A percentile compares a stretch with the other conserved stretches of the same genome.
These are phyloP conservation scores for Pythium guiyangense DNA, from an alignment of 352 stramenopile genomes.

Conservation along the genomic window DNA sequence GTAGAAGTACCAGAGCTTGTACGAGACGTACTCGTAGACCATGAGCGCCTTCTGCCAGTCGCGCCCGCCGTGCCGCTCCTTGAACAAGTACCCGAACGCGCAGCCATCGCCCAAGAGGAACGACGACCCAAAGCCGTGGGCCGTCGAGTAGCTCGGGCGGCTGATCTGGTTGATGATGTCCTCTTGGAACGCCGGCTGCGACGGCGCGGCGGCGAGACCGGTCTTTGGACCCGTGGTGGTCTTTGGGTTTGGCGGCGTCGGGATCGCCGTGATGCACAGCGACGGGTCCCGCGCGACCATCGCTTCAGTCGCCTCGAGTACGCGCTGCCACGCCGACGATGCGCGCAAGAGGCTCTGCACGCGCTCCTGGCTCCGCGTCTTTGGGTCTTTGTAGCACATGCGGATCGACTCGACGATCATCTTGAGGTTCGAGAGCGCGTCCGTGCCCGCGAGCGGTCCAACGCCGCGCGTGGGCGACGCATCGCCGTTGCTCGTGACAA, in stretches of 20 bases:
- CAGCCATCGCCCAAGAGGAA: slow-evolving; percentile 81
- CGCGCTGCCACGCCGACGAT: slow-evolving; percentile 47
- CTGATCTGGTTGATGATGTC: slow-evolving; percentile 87
- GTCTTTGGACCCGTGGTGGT: slow-evolving; percentile 12
- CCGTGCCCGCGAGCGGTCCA: slow-evolving; percentile 36
- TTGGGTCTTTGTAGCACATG: slow-evolving; percentile 68
- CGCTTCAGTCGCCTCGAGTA: slow-evolving; percentile 51
- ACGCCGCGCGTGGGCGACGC: not conserved
- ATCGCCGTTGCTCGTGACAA: slow-evolving; percentile 8
- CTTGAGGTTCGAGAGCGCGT: slow-evolving; percentile 78
- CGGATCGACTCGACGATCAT: slow-evolving; percentile 76
- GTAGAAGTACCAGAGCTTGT: slow-evolving; percentile 90
- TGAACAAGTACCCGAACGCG: slow-evolving; percentile 83
- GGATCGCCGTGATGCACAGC: slow-evolving; percentile 55
- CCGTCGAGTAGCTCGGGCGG: slow-evolving; percentile 76
- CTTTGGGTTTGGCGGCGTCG: slow-evolving; percentile 25
- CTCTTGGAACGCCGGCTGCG: slow-evolving; percentile 76
- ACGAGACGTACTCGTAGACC: slow-evolving; percentile 83
- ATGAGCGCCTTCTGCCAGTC: slow-evolving; percentile 85
- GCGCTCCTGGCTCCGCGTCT: slow-evolving; percentile 68
- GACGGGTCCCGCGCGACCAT: slow-evolving; percentile 38
- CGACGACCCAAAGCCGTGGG: slow-evolving; percentile 82
- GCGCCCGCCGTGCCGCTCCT: slow-evolving; percentile 46
- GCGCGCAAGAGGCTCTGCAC: slow-evolving; percentile 48
- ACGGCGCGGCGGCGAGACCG: slow-evolving; percentile 18